Evolutionary conservation across 2,329 filamentous ascomycete species (phyloP), one percentile per base, ranked within the genome.

Genomic region (Dissoconium aciculare): DNA sequence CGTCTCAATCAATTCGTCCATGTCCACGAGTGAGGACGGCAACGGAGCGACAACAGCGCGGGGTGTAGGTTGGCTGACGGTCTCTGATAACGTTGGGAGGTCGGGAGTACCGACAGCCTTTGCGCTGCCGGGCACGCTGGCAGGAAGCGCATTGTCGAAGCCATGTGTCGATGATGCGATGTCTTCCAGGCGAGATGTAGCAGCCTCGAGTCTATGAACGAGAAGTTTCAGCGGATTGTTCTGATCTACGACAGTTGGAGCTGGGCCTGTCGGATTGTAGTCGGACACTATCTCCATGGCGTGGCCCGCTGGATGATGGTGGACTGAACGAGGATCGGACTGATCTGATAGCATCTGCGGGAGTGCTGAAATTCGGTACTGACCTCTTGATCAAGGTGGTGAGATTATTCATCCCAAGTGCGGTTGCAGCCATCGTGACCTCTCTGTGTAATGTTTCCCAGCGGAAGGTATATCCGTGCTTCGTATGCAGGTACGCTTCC

Each of bases 301-400:
- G 16, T 27, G 26, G 15, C 28, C 19, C 36, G 34, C 36, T 36
- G 35, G 25, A 17, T 30, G 23, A 9, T 12, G 27, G 31, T 28
- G 31, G 15, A 24, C 23, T 17, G 28, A 14, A 15, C n/a, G 16
- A 17, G 27, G 15, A 27, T n/a, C n/a, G n/a, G n/a, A 17, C 26
- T 13, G 39, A 13, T 23, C 8, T 23, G 19, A 23, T 23, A 23
- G 19, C 19, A n/a, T n/a, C 19, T 23, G 19, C 8, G 8, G 8
- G 19, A 23, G n/a, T n/a, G 19, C 19, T 23, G 19, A n/a, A 23
- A 23, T n/a, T n/a, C 19, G 25, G 21, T 27, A 34, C 33, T 23
- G 42, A 95, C 89, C 89, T 75, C 71, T 98, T 98, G 64, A 98
- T 94, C 51, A 98, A 72, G 32, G 89, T 98, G 19, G 84, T 91